Base-by-base conservation (phyloP, 192 early-diverging fungal genomes). In the Globomyces pollinis-pini region DNA sequence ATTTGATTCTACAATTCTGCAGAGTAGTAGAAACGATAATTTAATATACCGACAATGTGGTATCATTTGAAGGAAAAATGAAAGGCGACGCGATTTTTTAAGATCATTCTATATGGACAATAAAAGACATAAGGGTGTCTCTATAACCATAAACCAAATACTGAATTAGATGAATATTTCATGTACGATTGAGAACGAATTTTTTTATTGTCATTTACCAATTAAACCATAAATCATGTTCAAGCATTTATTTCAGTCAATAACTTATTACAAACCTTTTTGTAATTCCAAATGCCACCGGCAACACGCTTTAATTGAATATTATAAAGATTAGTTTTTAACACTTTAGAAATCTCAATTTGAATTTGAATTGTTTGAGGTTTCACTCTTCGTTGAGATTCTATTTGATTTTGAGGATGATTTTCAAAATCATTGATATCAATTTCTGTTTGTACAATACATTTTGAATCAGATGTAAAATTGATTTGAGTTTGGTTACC, bases 241-340 rank as follows among this genome's bases (percentile, higher is more conserved):
- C n/a, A n/a, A n/a, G n/a, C n/a, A 60, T 38, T 77, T 65, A 77
- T 38, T 54, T 68, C 58, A 32, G 63, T 20, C 33, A 78, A 53
- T 11, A 78, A 8, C 62, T 65, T 70, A 42, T 62, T 74, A 39
- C 76, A 78, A 15, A 77, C 51, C 59, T 73, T 77, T 54, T 78
- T 78, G 62, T 78, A 78, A 32, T 57, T 78, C 76, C 76, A 78
- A 12, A 78, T 68, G 11, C 76, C 76, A 9, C 76, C 76, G 34
- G 55, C 38, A 2, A 76, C 16, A 29, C 76, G 36, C 54, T 77
- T 77, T 42, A 78, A 78, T 39, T 78, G 76, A 16, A 78, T 24
- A 9, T 71, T 74, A 30, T 55, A 53, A 12, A 64, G 53, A 39
- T 50, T 58, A 50, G 66, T 43, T 21, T 63, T 26, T 30, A 73